Evolutionary conservation across 495 filamentous ascomycete genomes (phyloP).

Genomic region (Lindgomyces ingoldianus): DNA sequence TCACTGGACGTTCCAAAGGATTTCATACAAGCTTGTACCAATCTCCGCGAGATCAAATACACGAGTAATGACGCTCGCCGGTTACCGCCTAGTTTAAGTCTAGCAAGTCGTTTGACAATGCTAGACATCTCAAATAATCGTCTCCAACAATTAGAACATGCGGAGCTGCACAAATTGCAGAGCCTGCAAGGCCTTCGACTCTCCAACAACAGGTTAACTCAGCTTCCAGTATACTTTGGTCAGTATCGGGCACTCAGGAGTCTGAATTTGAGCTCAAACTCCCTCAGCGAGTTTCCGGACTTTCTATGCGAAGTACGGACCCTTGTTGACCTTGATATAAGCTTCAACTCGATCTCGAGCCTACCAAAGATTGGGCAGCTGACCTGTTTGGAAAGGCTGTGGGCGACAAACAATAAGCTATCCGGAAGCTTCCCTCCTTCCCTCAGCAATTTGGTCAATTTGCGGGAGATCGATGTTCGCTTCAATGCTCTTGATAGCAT

Average conservation of each 20-base stretch:
- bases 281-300: constrained; percentile 76
- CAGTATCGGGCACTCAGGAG: constrained; percentile 73
- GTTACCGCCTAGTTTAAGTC: constrained; percentile 80
- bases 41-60: constrained; percentile 92
- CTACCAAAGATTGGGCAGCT: constrained; percentile 80
- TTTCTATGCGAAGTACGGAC: constrained; percentile 80
- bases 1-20: constrained; percentile 92
- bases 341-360: constrained; percentile 84
- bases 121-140: constrained; percentile 95
- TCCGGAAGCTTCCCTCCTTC: constrained; percentile 68
- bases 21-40: constrained; percentile 91
- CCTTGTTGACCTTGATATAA: constrained; percentile 91
- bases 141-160: constrained; percentile 81
- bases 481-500: constrained; percentile 88
- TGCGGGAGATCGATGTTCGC: constrained; percentile 90
- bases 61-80: constrained; percentile 86
- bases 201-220: constrained; percentile 83
- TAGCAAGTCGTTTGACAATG: constrained; percentile 78
- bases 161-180: constrained; percentile 66
- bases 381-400: constrained; percentile 77
- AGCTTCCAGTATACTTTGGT: constrained; percentile 77
- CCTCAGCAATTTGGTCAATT: constrained; percentile 67
- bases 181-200: constrained; percentile 88
- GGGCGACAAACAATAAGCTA: constrained; percentile 92
- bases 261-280: constrained; percentile 90